phyloP scores from a whole-genome alignment of 1,284 basidiomycete species.

The Ustilago nuda region DNA sequence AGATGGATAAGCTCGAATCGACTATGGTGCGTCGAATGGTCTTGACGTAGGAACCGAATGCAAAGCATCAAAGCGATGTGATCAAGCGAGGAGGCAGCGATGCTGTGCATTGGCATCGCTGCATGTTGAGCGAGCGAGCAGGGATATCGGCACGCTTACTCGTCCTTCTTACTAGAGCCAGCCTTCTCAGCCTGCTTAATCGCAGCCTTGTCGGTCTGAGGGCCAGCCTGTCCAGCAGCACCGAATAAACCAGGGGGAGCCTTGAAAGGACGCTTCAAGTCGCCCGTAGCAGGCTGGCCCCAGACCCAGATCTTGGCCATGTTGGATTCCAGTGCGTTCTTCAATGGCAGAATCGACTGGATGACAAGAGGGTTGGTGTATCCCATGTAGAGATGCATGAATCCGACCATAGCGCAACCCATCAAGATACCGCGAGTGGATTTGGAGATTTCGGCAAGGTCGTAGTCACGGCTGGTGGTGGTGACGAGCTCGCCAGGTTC shows the following conservation, averaged over 20 bases:
- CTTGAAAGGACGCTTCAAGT: conserved; percentile 92
- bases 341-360: conserved; percentile 67
- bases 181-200: conserved; percentile 88
- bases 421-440: conserved; percentile 75
- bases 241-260: conserved; percentile 78
- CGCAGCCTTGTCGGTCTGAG: conserved; percentile 84
- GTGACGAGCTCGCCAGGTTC: conserved; percentile 84
- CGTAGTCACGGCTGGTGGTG: conserved; percentile 94
- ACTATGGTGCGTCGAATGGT: background rate
- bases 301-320: conserved; percentile 68
- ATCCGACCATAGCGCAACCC: conserved; percentile 68
- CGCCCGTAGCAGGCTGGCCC: conserved; percentile 77
- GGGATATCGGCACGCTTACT: conserved; percentile 70
- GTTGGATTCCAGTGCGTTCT: conserved; percentile 69
- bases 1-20: background rate
- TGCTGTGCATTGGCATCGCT: no score
- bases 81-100: background rate
- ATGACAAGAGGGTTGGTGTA: conserved; percentile 69
- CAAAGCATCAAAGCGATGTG: background rate
- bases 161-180: conserved; percentile 80
- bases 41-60: background rate
- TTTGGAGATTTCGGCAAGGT: conserved; percentile 87
- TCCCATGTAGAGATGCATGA: conserved; percentile 69
- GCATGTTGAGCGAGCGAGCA: background rate
- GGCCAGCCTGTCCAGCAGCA: conserved; percentile 62